Conservation (phyloP, 176 grass and related monocot species). For the Aechmea fasciata region DNA sequence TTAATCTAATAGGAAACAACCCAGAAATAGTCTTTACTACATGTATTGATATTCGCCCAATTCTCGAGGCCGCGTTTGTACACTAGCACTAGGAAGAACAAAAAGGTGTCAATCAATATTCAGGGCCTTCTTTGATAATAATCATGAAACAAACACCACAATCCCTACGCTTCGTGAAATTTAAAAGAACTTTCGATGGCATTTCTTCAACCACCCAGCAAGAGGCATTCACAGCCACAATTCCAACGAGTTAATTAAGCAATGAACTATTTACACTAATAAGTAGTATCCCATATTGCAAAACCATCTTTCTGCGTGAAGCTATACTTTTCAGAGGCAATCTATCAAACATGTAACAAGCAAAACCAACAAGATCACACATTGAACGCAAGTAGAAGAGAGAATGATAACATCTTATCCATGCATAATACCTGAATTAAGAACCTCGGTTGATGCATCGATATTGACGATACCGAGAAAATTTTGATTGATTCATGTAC, state of each 20-base stretch:
- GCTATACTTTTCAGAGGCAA: constrained; percentile 40
- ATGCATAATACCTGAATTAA: too few species aligned
- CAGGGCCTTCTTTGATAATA: constrained; percentile 44
- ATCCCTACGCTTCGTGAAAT: constrained; percentile 52
- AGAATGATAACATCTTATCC: background rate
- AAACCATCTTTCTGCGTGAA: constrained; percentile 68
- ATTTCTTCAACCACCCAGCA: constrained; percentile 48
- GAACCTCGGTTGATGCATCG: too few species aligned
- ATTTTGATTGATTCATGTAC: too few species aligned
- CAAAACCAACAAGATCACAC: constrained; percentile 34
- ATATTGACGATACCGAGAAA: too few species aligned
- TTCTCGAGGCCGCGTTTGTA: too few species aligned
- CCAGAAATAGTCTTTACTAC: too few species aligned
- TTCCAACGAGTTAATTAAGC: constrained; percentile 63
- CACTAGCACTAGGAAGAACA: constrained; percentile 26
- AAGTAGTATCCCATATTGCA: constrained; percentile 30
- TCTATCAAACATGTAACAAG: constrained; percentile 40
- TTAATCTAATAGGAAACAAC: too few species aligned
- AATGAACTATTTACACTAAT: constrained; percentile 51
- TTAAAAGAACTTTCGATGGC: constrained; percentile 31
- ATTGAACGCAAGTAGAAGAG: constrained; percentile 46
- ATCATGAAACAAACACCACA: constrained; percentile 51
- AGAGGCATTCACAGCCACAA: constrained; percentile 42
- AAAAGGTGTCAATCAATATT: constrained; percentile 35
- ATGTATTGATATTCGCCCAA: too few species aligned